Evolutionary conservation across 176 grass and related monocot species (phyloP), one percentile per base, ranked within the genome.

Genomic region (Zizania latifolia): DNA sequence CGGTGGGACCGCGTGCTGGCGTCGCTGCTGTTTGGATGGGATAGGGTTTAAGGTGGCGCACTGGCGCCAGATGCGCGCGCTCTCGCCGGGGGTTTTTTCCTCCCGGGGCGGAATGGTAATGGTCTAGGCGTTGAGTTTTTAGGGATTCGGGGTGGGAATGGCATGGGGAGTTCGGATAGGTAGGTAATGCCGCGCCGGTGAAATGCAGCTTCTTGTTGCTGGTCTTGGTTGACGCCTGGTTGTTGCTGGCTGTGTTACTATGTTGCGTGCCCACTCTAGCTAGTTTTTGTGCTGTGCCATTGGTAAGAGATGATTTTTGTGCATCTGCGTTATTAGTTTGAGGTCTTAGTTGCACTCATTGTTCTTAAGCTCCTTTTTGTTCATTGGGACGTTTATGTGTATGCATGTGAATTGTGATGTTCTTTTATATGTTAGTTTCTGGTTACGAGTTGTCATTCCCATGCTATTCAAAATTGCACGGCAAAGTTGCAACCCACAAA

Each of bases 1-100:
- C 21, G 19, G 22, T 31, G 55, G 27, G 2, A 10, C 4, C 15
- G 26, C 15, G 3, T 23, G 6, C 6, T 6, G 15, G 19, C 1
- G 16, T n/a, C 17, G 37, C 8, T 27, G 14, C 14, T 11, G 9
- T 32, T 12, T 50, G 58, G 11, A n/a, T 8, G 40, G 65, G 2
- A 14, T 34, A 65, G 84, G 84, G 84, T 82, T 82, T 77, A 82
- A 86, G 56, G 29, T 3, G 30, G 27, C 55, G 38, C 3, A n/a
- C n/a, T n/a, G n/a, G 76, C 13, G 10, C 22, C 3, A 29, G 31
- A 23, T 79, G 66, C 13, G 16, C 19, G 21, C 19, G 10, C 5
- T 1, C n/a, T 2, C 21, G 27, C 29, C 3, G 12, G 70, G 15
- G 28, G 76, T 70, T 56, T 57, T 10, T 16, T 51, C 5, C 5